Conservation (phyloP, 768 basidiomycete species). For the Boletus fagicola region DNA sequence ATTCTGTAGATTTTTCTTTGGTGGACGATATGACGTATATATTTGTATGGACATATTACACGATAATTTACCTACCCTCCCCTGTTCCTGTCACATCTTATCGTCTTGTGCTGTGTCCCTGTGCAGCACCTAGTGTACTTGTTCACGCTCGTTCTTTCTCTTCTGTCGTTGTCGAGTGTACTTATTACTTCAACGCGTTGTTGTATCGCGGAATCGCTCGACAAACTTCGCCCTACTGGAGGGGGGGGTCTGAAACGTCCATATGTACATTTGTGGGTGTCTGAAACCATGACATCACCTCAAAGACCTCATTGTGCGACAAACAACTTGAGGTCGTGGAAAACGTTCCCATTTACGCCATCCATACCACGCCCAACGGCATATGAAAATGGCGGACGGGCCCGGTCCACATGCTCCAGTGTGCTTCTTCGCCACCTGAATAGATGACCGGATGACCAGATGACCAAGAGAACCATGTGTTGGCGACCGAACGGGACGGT, state of each 20-base stretch:
- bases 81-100: not conserved
- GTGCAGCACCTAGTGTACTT: not conserved
- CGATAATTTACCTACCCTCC: constrained; percentile 7
- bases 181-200: not conserved
- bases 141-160: not conserved
- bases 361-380: not conserved
- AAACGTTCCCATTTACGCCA: not conserved
- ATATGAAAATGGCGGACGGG: not conserved
- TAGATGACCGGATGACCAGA: not conserved
- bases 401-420: not conserved
- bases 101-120: not conserved
- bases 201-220: not conserved
- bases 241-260: not conserved
- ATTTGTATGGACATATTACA: constrained; percentile 9
- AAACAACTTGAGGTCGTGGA: not conserved
- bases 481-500: not conserved
- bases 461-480: not conserved
- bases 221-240: not conserved
- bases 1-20: not conserved
- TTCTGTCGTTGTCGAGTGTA: not conserved
- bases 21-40: constrained; percentile 9
- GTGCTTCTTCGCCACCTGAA: not conserved
- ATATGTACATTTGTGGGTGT: not conserved
- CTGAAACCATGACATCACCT: not conserved
- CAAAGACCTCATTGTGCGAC: not conserved